Conservation (phyloP, 2,329 filamentous ascomycete species). For the Fusarium tjaetaba region DNA sequence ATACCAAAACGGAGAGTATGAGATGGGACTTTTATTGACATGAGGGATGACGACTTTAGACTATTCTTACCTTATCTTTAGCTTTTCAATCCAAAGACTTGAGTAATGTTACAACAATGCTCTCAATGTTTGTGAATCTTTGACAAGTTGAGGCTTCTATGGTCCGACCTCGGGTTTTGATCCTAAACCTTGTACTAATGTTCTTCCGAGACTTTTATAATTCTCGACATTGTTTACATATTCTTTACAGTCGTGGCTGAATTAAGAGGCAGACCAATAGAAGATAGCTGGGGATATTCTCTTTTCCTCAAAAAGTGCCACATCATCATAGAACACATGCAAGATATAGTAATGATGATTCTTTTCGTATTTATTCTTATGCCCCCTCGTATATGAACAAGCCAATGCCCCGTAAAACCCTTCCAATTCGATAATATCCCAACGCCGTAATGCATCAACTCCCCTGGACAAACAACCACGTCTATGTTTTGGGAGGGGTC, state of each 20-base stretch:
- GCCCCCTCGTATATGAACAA: slow-evolving; percentile 6
- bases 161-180: neutral
- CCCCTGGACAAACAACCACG: slow-evolving; percentile 4
- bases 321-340: neutral
- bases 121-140: neutral
- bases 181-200: neutral
- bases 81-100: neutral
- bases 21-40: slow-evolving; percentile 17
- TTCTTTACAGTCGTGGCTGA: neutral
- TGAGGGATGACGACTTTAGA: slow-evolving; percentile 8
- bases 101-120: neutral
- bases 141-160: neutral
- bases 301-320: neutral
- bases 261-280: neutral
- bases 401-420: neutral
- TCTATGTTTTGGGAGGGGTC: slow-evolving; percentile 2
- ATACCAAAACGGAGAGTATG: slow-evolving; percentile 29
- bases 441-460: slow-evolving; percentile 39
- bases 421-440: slow-evolving; percentile 22
- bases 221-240: neutral
- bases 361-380: neutral
- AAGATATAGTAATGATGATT: neutral
- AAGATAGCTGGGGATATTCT: neutral
- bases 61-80: neutral
- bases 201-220: neutral